Conservation (phyloP, 345 rosid genomes). For the Carallia pectinifolia region DNA sequence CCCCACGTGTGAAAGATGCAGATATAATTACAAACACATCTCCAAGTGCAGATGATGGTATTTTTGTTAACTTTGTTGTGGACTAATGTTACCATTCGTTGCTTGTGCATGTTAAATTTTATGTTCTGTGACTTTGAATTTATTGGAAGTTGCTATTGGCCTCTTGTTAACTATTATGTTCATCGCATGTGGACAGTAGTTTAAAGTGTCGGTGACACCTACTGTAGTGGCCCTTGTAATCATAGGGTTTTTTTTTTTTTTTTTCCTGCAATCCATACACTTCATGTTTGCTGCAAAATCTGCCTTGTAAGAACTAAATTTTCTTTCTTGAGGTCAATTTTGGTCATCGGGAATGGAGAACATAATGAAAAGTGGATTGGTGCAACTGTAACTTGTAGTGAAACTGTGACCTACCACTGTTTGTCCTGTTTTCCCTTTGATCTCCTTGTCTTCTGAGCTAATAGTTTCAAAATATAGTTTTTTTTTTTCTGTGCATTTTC, state of each 20-base stretch:
- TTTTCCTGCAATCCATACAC: neutral
- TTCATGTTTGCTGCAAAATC: neutral
- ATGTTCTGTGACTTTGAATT: neutral
- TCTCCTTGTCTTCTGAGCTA: neutral
- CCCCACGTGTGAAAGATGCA: constrained; percentile 73
- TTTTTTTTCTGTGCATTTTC: neutral
- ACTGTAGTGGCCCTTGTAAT: too few species aligned
- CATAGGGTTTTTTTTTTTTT: neutral
- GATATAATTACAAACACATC: constrained; percentile 39
- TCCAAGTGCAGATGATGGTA: constrained; percentile 47
- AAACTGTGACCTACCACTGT: neutral
- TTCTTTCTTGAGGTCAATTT: too few species aligned
- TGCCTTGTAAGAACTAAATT: too few species aligned
- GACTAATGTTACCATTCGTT: neutral
- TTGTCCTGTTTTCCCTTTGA: neutral
- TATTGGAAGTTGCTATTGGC: neutral
- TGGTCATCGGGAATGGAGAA: too few species aligned
- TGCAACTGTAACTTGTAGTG: too few species aligned
- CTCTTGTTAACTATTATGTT: neutral
- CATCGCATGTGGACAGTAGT: neutral
- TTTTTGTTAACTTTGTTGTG: neutral
- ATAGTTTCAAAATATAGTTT: neutral
- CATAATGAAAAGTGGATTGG: too few species aligned
- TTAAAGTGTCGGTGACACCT: too few species aligned
- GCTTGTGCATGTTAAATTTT: neutral